phyloP scores from a whole-genome alignment of 2,329 filamentous ascomycete genomes.

The Fusarium armeniacum region DNA sequence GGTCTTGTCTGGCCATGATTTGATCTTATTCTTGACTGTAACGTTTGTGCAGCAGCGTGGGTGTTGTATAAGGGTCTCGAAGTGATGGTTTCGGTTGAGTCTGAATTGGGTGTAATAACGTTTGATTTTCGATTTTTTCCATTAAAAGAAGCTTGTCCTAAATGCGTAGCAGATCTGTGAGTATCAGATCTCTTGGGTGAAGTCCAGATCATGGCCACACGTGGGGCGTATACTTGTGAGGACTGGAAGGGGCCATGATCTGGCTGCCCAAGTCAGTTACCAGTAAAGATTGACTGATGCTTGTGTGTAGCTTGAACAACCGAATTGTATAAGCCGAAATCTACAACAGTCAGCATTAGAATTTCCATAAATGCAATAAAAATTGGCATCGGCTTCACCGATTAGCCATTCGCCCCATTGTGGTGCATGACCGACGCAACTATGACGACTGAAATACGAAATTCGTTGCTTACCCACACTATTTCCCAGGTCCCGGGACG shows the following conservation, averaged over 20 bases:
- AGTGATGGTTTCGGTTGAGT: conserved; percentile 14
- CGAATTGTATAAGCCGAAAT: conserved; percentile 80
- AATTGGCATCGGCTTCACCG: neutral
- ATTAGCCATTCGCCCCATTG: neutral
- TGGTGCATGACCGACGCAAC: conserved; percentile 4
- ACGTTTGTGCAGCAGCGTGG: conserved; percentile 9
- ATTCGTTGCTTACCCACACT: conserved; percentile 71
- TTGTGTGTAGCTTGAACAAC: conserved; percentile 90
- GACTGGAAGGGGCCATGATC: conserved; percentile 46
- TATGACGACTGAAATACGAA: conserved; percentile 41
- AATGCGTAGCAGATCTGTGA: conserved; percentile 2
- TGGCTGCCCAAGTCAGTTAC: conserved; percentile 57
- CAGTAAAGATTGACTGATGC: conserved; percentile 81
- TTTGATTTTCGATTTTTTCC: conserved; percentile 26
- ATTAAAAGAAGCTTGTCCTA: conserved; percentile 19
- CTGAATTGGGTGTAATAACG: conserved; percentile 13
- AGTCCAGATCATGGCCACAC: conserved; percentile 59
- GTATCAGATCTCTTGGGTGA: conserved; percentile 27
- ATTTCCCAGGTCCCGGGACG: conserved; percentile 76
- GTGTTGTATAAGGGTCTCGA: conserved; percentile 17
- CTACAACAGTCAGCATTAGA: conserved; percentile 59
- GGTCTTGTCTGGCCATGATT: conserved; percentile 28
- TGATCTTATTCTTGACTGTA: conserved; percentile 12
- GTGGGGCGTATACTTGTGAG: conserved; percentile 47
- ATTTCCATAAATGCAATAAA: neutral